phyloP scores from a whole-genome alignment of 768 basidiomycete genomes.

The Amanita muscaria region DNA sequence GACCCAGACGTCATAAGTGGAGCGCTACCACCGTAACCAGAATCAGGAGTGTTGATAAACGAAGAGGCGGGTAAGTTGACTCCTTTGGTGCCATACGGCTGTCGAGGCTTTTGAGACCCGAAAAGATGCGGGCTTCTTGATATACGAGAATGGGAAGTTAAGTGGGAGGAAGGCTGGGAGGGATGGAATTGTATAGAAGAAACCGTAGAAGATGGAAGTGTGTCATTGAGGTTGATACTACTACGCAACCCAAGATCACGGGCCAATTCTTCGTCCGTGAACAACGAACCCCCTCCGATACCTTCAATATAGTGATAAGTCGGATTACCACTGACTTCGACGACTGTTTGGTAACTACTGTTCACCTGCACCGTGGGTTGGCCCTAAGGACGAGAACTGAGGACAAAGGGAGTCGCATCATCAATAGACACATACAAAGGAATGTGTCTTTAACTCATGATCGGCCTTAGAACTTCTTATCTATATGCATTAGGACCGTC shows the following conservation, averaged over 20 bases:
- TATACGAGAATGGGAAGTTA: slow-evolving; percentile 44
- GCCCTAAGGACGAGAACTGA: no score
- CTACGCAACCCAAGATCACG: slow-evolving; percentile 59
- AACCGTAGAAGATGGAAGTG: slow-evolving; percentile 29
- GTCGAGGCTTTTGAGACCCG: slow-evolving; percentile 11
- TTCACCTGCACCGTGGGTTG: no score
- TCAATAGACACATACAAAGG: no score
- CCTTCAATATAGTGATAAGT: no score
- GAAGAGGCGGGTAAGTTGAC: slow-evolving; percentile 12
- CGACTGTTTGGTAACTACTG: no score
- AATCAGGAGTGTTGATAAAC: slow-evolving; percentile 33
- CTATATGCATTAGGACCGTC: no score
- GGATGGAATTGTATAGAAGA: slow-evolving; percentile 44
- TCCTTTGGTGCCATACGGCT: slow-evolving; percentile 14
- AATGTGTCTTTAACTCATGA: no score
- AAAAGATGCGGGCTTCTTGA: slow-evolving; percentile 1
- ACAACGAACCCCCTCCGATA: slow-evolving; percentile 36
- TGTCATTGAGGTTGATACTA: slow-evolving; percentile 39
- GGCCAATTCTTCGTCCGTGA: slow-evolving; percentile 77
- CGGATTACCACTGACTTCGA: no score
- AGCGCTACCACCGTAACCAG: slow-evolving; percentile 27
- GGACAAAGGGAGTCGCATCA: no score
- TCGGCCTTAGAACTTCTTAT: no score
- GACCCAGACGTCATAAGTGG: slow-evolving; percentile 37
- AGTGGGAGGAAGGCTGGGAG: slow-evolving; percentile 66